A percentile compares a stretch with the other conserved stretches of the same genome.
phyloP scores from a whole-genome alignment of 1,284 basidiomycete species.

The Microbotryomycetes sp. region DNA sequence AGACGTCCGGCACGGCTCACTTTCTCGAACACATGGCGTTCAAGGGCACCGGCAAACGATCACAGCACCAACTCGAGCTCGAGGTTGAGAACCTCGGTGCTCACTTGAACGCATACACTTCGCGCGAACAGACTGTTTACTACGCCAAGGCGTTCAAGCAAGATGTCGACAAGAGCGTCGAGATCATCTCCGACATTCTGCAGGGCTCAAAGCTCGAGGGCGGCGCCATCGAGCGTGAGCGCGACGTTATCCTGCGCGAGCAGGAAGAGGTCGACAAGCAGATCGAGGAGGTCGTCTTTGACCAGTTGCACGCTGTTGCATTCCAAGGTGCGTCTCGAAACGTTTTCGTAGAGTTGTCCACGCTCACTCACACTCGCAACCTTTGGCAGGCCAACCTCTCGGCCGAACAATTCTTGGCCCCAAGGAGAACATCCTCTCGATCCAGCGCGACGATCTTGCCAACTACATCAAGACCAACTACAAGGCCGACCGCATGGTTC shows the following conservation, averaged over 20 bases:
- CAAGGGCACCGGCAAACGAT: slow-evolving; percentile 77
- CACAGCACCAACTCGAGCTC: slow-evolving; percentile 86
- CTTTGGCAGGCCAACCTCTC: slow-evolving; percentile 57
- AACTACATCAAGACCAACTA: slow-evolving; percentile 97
- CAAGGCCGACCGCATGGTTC: slow-evolving; percentile 96
- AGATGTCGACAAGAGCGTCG: slow-evolving; percentile 84
- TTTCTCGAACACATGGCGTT: slow-evolving; percentile 94
- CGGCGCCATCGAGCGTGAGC: slow-evolving; percentile 85
- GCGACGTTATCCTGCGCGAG: slow-evolving; percentile 93
- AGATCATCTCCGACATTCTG: slow-evolving; percentile 97
- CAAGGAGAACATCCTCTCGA: slow-evolving; percentile 92
- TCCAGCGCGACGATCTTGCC: slow-evolving; percentile 81
- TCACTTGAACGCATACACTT: slow-evolving; percentile 97
- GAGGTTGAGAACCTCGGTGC: slow-evolving; percentile 98
- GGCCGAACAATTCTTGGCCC: slow-evolving; percentile 97
- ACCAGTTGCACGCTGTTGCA: slow-evolving; percentile 93
- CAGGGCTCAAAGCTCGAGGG: slow-evolving; percentile 94
- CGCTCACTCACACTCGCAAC: not conserved
- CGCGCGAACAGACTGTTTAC: slow-evolving; percentile 98
- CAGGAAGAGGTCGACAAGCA: slow-evolving; percentile 99
- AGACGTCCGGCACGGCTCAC: slow-evolving; percentile 93
- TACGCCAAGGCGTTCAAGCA: slow-evolving; percentile 98
- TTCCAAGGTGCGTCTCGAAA: slow-evolving; percentile 67
- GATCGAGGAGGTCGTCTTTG: slow-evolving; percentile 96
- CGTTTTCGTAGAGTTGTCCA: not conserved